These are phyloP conservation scores for Glonium stellatum DNA, from an alignment of 495 filamentous ascomycete species.

Conservation along the genomic window DNA sequence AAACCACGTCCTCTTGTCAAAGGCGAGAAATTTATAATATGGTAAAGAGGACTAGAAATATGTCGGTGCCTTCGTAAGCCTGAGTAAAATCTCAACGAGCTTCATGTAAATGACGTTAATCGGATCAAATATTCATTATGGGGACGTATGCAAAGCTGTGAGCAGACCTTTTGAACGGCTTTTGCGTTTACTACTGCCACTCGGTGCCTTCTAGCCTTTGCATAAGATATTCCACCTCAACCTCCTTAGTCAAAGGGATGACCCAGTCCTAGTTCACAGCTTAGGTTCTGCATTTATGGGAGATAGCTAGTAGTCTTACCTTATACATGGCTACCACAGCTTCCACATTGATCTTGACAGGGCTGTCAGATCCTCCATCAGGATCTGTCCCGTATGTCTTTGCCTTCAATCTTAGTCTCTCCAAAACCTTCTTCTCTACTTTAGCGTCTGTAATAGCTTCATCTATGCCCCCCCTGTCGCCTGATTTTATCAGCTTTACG, in stretches of 20 bases:
- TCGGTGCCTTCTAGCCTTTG: conserved; percentile 69
- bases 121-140: no score
- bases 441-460: conserved; percentile 81
- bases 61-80: no score
- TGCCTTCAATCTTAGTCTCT: conserved; percentile 81
- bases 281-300: conserved; percentile 1
- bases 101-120: no score
- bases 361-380: conserved; percentile 48
- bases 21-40: no score
- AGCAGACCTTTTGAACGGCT: no score
- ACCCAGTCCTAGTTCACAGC: conserved; percentile 59
- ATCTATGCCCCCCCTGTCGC: conserved; percentile 73
- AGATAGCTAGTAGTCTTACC: conserved; percentile 36
- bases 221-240: conserved; percentile 97
- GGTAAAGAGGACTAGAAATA: no score
- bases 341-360: conserved; percentile 79
- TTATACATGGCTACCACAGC: conserved; percentile 93
- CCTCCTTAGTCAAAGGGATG: conserved; percentile 92
- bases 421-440: conserved; percentile 89
- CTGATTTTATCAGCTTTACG: conserved; percentile 68
- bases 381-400: conserved; percentile 94
- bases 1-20: no score
- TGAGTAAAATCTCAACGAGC: no score
- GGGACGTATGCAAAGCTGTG: no score
- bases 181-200: conserved; percentile 44